Evolutionary conservation across 257 asterid genomes (phyloP).

Genomic region (Solanum infundibuliforme): DNA sequence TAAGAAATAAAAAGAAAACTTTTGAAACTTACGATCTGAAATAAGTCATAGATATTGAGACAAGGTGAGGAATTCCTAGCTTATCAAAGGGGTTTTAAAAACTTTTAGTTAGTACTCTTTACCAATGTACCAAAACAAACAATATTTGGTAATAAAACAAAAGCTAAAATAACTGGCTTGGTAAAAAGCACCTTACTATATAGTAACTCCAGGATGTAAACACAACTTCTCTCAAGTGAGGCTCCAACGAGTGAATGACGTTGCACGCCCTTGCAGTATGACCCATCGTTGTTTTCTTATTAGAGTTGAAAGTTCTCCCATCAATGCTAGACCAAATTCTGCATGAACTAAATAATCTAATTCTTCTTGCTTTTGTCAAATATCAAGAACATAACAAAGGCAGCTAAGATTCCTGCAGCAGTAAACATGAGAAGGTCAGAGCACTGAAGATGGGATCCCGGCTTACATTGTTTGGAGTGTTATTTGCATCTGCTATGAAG

Average conservation of each 20-base stretch:
- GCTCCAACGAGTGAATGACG: background rate
- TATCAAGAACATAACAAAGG: constrained; percentile 35
- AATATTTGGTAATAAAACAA: background rate
- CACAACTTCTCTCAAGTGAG: background rate
- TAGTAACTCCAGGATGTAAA: background rate
- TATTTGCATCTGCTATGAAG: background rate
- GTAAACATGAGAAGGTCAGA: background rate
- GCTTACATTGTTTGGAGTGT: background rate
- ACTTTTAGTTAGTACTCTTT: background rate
- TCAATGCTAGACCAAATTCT: constrained; percentile 22
- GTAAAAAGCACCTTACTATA: background rate
- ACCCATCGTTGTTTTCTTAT: constrained; percentile 26
- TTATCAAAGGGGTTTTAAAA: background rate
- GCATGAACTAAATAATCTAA: constrained; percentile 37
- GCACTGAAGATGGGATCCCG: background rate
- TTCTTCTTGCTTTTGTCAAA: constrained; percentile 62
- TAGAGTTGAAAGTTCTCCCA: constrained; percentile 22
- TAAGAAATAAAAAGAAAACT: background rate
- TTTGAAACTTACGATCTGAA: background rate
- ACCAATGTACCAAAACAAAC: background rate
- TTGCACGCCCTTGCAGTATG: background rate
- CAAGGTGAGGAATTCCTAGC: background rate
- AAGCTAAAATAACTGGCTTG: background rate
- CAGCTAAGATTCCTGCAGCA: constrained; percentile 47
- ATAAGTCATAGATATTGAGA: background rate